Evolutionary conservation across 345 rosid species (phyloP).

Genomic region (Eucalyptus urophylla): DNA sequence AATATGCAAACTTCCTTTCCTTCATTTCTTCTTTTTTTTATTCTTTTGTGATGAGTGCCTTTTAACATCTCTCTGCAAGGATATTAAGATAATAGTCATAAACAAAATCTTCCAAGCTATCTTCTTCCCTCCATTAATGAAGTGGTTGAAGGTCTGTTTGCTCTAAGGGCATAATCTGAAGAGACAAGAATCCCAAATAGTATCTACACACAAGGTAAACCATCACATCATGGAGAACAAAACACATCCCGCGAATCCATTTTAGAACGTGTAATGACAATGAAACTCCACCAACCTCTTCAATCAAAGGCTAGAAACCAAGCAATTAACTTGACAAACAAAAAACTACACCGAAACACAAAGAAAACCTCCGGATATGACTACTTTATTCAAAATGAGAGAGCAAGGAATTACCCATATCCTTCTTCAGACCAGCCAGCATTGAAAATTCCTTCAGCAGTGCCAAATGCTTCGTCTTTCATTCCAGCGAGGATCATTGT

Average conservation of each 20-base stretch:
- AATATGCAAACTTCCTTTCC: not conserved
- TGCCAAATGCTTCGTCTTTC: conserved; percentile 80
- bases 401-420: conserved; percentile 51
- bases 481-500: conserved; percentile 90
- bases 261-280: not conserved
- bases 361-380: not conserved
- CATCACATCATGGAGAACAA: not conserved
- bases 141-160: not conserved
- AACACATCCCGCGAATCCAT: not conserved
- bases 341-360: not conserved
- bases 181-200: not conserved
- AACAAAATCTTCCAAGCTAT: not conserved
- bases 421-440: conserved; percentile 99
- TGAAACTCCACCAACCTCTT: not conserved
- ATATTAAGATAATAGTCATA: not conserved
- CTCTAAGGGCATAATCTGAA: not conserved
- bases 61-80: not conserved
- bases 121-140: not conserved
- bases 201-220: not conserved
- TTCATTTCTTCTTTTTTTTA: not conserved
- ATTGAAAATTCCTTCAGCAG: conserved; percentile 84
- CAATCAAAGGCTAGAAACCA: not conserved
- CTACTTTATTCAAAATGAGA: not conserved
- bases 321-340: not conserved
- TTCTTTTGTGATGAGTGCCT: not conserved